Conservation (phyloP, 2,329 filamentous ascomycete genomes). For the Aspergillus udagawae region DNA sequence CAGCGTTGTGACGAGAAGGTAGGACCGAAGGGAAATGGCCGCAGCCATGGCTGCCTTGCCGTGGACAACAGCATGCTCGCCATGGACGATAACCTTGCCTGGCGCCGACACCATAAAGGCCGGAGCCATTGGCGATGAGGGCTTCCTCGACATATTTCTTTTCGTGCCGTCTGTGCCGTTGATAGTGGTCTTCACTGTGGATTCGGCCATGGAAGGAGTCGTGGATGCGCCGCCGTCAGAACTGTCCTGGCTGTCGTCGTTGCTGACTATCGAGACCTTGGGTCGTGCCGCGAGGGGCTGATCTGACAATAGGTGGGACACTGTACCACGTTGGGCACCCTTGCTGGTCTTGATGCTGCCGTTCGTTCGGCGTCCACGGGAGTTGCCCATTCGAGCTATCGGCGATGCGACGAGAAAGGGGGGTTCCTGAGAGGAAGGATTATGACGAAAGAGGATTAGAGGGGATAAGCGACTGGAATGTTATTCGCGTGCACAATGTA, state of each 20-base stretch:
- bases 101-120: conserved; percentile 97
- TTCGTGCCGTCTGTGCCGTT: conserved; percentile 7
- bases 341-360: conserved; percentile 26
- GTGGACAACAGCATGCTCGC: conserved; percentile 96
- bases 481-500: neutral
- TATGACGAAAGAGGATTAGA: neutral
- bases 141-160: conserved; percentile 31
- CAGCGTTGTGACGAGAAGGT: conserved; percentile 89
- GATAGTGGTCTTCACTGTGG: conserved; percentile 7
- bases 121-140: conserved; percentile 64
- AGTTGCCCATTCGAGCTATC: conserved; percentile 15
- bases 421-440: conserved; percentile 11
- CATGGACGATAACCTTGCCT: conserved; percentile 97
- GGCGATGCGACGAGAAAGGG: conserved; percentile 2
- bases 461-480: neutral
- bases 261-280: conserved; percentile 13
- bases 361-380: conserved; percentile 25
- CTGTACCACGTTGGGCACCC: conserved; percentile 23
- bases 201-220: conserved; percentile 23
- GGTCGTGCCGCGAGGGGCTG: conserved; percentile 16
- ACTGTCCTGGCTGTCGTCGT: conserved; percentile 23
- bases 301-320: conserved; percentile 25
- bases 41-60: conserved; percentile 96
- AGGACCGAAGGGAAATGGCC: conserved; percentile 89
- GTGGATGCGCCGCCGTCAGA: conserved; percentile 26